Conservation (phyloP, 495 filamentous ascomycete genomes). For the Penicillium cinerascens region DNA sequence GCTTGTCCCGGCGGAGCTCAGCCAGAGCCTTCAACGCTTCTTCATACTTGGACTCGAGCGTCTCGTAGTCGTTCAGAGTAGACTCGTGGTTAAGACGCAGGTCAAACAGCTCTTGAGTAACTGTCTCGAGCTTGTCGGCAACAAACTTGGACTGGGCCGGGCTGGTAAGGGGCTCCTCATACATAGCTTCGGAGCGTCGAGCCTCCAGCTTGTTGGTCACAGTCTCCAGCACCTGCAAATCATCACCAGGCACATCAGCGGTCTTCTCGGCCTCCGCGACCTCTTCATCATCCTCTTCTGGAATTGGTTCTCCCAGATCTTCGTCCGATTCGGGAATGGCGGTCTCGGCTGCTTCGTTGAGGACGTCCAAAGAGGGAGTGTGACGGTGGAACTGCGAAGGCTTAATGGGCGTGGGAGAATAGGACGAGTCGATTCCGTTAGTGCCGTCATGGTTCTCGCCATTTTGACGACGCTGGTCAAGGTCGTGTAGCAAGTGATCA, state of each 20-base stretch:
- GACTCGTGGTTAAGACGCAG: slow-evolving; percentile 86
- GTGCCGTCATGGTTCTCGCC: slow-evolving; percentile 34
- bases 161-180: slow-evolving; percentile 48
- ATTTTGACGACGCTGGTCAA: slow-evolving; percentile 73
- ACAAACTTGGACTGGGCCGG: slow-evolving; percentile 82
- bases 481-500: slow-evolving; percentile 84
- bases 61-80: slow-evolving; percentile 74
- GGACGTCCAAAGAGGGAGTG: slow-evolving; percentile 41
- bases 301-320: slow-evolving; percentile 48
- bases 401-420: slow-evolving; percentile 14
- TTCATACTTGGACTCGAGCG: slow-evolving; percentile 85
- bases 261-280: slow-evolving; percentile 13
- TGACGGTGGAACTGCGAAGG: slow-evolving; percentile 27
- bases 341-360: slow-evolving; percentile 49
- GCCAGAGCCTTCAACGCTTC: slow-evolving; percentile 78
- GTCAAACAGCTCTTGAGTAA: slow-evolving; percentile 90
- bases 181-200: slow-evolving; percentile 15
- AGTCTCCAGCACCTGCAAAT: slow-evolving; percentile 32
- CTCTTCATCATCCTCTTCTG: slow-evolving; percentile 43
- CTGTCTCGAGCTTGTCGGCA: slow-evolving; percentile 86
- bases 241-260: slow-evolving; percentile 14
- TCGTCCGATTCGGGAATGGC: slow-evolving; percentile 56
- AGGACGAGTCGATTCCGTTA: slow-evolving; percentile 19
- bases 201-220: slow-evolving; percentile 29
- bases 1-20: slow-evolving; percentile 71